Base-by-base conservation (phyloP, 2,329 filamentous ascomycete species). In the Nigrospora sphaerica region DNA sequence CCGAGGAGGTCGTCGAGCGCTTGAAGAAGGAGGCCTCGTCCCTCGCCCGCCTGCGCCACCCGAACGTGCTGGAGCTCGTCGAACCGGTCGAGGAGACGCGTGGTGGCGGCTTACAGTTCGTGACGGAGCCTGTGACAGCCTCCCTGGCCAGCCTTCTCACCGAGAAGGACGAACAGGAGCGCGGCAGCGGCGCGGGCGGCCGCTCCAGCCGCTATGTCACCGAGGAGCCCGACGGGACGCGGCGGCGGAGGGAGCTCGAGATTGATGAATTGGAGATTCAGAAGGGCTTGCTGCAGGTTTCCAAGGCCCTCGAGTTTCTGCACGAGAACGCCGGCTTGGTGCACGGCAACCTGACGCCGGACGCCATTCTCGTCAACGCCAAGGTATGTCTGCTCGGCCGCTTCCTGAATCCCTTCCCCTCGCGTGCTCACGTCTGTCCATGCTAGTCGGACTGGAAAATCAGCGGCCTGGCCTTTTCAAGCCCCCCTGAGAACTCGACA, bases 251-350 rank as follows among this genome's bases (percentile, higher is more conserved):
- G 56, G 91, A 97, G 60, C 67, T 96, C 13, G 92, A 97, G 63
- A 88, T 98, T 51, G 93, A 98, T 62, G 93, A 97, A 68, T 72
- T 98, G 49, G 93, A 98, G 67, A 95, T 97, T 57, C 93, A 98
- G 64, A 98, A 98, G 67, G 93, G 93, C 0, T 66, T 98, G 52
- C 70, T 97, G 50, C 93, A 98, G 65, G 79, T 98, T 52, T 91
- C 86, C 60, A 96, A 96, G 64, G 92, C 91, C 3, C 73, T 97
- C 31, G 92, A 97, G 66, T 97, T 97, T 62, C 70, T 97, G 49
- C 92, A 97, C 62, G 92, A 97, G 62, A 95, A 92, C 62, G 92
- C 92, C 11, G 89, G 89, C 1, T 75, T 98, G 42, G 88, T 97
- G 0, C 93, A 98, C 66, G 89, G 87, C 41, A 98, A 98, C 62